phyloP scores from a whole-genome alignment of 306 rosid species.

The Acacia acuminata region DNA sequence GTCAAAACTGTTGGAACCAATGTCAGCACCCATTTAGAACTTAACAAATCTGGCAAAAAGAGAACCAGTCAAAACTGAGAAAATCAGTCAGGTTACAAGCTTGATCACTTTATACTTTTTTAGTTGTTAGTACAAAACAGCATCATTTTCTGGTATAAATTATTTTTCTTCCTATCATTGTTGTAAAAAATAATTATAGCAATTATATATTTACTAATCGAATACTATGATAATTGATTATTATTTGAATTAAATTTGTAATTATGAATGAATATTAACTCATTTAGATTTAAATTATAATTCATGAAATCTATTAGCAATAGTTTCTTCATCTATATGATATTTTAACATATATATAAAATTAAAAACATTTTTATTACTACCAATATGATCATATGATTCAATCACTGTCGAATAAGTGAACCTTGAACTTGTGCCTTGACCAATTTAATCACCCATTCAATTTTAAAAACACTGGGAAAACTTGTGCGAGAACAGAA shows the following conservation, averaged over 20 bases:
- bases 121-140: not conserved
- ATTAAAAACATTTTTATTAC: no score
- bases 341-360: no score
- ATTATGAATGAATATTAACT: not conserved
- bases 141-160: not conserved
- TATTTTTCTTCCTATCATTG: not conserved
- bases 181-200: not conserved
- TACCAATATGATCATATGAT: no score
- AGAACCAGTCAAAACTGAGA: not conserved
- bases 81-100: not conserved
- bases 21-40: not conserved
- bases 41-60: not conserved
- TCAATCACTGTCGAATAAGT: not conserved
- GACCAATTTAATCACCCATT: not conserved
- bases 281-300: not conserved
- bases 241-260: not conserved
- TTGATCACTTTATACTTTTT: not conserved
- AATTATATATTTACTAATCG: not conserved
- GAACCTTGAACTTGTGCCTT: not conserved
- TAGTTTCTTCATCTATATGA: not conserved
- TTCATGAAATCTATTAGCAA: not conserved
- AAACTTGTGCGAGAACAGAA: constrained; percentile 10
- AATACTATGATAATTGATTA: not conserved
- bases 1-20: not conserved
- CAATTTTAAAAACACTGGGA: not conserved